Conservation (phyloP, 257 asterid genomes). For the Paulownia fortunei region DNA sequence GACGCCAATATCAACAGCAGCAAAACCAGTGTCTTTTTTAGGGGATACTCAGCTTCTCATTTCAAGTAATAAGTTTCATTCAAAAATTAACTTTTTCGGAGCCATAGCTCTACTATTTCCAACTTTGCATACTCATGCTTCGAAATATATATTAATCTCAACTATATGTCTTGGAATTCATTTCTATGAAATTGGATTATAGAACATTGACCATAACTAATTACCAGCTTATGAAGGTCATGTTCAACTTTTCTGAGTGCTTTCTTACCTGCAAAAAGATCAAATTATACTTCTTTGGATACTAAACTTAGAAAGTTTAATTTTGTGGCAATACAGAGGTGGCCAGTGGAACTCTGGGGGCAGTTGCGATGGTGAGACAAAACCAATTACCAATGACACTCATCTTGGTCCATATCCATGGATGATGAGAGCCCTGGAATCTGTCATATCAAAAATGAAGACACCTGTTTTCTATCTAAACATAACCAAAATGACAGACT, state of each 20-base stretch:
- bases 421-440: slow-evolving; percentile 66
- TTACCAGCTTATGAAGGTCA: no score
- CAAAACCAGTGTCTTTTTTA: slow-evolving; percentile 54
- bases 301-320: no score
- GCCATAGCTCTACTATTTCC: no score
- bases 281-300: no score
- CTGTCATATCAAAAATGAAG: slow-evolving; percentile 47
- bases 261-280: no score
- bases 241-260: no score
- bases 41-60: slow-evolving; percentile 69
- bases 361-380: slow-evolving; percentile 57
- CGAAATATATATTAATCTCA: no score
- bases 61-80: slow-evolving; percentile 50
- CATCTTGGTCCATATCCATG: slow-evolving; percentile 59
- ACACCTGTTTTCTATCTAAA: slow-evolving; percentile 56
- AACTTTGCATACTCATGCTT: no score
- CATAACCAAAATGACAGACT: slow-evolving; percentile 61
- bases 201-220: no score
- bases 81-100: not conserved
- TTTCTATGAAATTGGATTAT: no score
- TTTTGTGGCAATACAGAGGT: slow-evolving; percentile 43
- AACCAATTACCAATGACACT: slow-evolving; percentile 49
- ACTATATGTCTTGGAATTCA: no score
- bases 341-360: slow-evolving; percentile 76
- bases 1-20: slow-evolving; percentile 53